A percentile compares a stretch with the other conserved stretches of the same genome.
Conservation (phyloP, 2,329 filamentous ascomycete species). For the Phialophora verrucosa region DNA sequence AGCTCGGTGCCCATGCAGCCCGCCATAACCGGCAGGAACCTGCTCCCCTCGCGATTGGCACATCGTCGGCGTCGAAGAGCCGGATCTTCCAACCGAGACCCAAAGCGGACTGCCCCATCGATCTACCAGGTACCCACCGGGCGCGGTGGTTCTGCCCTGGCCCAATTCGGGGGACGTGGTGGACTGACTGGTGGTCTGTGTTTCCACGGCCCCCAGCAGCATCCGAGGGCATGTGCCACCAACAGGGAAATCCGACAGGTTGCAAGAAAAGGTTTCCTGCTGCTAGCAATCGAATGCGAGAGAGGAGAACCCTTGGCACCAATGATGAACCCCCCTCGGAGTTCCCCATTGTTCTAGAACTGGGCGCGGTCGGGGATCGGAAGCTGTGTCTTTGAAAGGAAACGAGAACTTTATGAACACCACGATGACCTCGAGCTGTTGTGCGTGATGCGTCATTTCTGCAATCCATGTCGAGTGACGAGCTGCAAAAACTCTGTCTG, state of each 20-base stretch:
- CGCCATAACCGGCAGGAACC: background rate
- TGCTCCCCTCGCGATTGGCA: background rate
- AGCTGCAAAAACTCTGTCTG: background rate
- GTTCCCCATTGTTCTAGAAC: background rate
- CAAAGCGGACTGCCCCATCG: background rate
- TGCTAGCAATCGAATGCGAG: background rate
- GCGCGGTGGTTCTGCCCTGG: background rate
- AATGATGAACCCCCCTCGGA: background rate
- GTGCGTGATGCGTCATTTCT: slow-evolving; percentile 4
- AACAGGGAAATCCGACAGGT: background rate
- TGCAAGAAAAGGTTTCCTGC: background rate
- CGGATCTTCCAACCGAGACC: background rate
- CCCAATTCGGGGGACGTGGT: background rate
- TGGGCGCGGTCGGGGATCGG: background rate
- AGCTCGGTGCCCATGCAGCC: background rate
- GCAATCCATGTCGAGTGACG: background rate
- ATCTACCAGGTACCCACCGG: background rate
- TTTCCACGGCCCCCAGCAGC: background rate
- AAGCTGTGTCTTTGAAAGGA: background rate
- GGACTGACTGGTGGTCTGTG: slow-evolving; percentile 4
- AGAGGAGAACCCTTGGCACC: background rate
- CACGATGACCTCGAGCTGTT: background rate
- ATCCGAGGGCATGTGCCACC: background rate
- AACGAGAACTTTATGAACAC: slow-evolving; percentile 1
- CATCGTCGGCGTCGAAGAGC: background rate